Evolutionary conservation across 371 early-diverging fungal genomes (phyloP).

Genomic region (Mucor indicus): DNA sequence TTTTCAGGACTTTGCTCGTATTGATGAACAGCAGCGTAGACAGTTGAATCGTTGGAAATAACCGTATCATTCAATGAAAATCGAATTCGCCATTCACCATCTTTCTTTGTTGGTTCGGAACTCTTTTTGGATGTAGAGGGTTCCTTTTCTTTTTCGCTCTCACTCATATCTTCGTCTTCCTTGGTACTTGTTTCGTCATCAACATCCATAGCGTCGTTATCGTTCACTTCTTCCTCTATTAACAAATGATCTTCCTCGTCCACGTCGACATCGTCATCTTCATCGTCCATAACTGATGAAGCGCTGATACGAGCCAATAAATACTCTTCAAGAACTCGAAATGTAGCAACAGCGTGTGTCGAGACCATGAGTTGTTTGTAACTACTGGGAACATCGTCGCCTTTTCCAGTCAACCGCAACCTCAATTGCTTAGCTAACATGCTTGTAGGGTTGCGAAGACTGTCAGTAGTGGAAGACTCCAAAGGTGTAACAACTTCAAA

Average conservation of each 20-base stretch:
- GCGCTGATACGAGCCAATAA: conserved; percentile 12
- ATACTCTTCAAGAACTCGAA: conserved; percentile 71
- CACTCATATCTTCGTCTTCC: conserved; percentile 5
- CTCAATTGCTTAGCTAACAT: conserved; percentile 78
- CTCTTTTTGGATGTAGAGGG: not conserved
- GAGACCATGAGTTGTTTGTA: conserved; percentile 66
- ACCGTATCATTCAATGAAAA: conserved; percentile 51
- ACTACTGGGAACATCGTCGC: conserved; percentile 50
- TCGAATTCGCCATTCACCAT: conserved; percentile 49
- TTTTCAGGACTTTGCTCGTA: conserved; percentile 31
- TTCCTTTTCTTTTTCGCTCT: not conserved
- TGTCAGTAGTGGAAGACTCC: conserved; percentile 30
- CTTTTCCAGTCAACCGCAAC: conserved; percentile 57
- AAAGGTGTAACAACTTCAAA: conserved; percentile 62
- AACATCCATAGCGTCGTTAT: conserved; percentile 23
- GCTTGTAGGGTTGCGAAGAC: conserved; percentile 57
- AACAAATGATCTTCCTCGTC: conserved; percentile 15
- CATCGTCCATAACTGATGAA: not conserved
- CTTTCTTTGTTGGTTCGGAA: not conserved
- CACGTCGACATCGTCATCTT: conserved; percentile 22
- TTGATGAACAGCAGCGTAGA: conserved; percentile 62
- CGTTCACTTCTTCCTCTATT: conserved; percentile 14
- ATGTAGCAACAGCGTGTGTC: conserved; percentile 84
- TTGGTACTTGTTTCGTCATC: conserved; percentile 9
- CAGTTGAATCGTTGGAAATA: conserved; percentile 54